A percentile compares a stretch with the other conserved stretches of the same genome.
Evolutionary conservation across 2,329 filamentous ascomycete genomes (phyloP).

Genomic region (Hypoxylon sp.): DNA sequence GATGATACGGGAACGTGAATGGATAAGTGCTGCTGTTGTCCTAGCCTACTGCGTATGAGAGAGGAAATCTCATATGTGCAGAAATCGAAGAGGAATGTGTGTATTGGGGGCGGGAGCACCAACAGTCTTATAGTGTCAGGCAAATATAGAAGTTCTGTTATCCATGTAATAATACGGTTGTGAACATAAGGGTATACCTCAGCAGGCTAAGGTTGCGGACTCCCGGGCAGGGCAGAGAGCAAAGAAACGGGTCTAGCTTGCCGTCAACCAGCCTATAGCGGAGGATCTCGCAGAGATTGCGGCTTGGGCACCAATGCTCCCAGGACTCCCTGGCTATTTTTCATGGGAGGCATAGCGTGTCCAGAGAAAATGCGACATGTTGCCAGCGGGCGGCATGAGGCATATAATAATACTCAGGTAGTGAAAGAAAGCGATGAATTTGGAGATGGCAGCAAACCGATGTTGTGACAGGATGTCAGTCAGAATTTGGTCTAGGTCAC

Average conservation of each 20-base stretch:
- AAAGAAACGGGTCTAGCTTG: constrained; percentile 49
- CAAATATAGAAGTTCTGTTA: constrained; percentile 43
- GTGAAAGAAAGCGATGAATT: constrained; percentile 43
- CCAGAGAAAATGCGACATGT: constrained; percentile 51
- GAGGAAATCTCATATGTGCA: constrained; percentile 50
- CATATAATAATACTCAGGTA: constrained; percentile 36
- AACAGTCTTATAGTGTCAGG: constrained; percentile 47
- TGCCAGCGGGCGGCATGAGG: constrained; percentile 50
- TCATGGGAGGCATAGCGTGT: constrained; percentile 48
- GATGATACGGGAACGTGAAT: constrained; percentile 23
- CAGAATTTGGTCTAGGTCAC: constrained; percentile 38
- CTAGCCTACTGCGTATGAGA: constrained; percentile 46
- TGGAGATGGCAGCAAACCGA: constrained; percentile 46
- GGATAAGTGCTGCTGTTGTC: constrained; percentile 47
- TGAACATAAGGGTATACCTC: constrained; percentile 42
- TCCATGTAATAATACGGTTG: constrained; percentile 44
- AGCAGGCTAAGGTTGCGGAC: constrained; percentile 43
- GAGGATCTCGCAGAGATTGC: constrained; percentile 55
- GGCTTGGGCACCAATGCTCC: constrained; percentile 62
- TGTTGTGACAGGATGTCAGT: constrained; percentile 49
- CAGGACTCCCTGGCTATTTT: constrained; percentile 54
- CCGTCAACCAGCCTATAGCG: constrained; percentile 55
- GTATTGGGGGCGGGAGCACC: constrained; percentile 49
- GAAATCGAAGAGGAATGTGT: constrained; percentile 41
- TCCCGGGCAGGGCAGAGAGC: constrained; percentile 43